phyloP scores from a whole-genome alignment of 2,329 filamentous ascomycete species.

The Alternaria sp. region DNA sequence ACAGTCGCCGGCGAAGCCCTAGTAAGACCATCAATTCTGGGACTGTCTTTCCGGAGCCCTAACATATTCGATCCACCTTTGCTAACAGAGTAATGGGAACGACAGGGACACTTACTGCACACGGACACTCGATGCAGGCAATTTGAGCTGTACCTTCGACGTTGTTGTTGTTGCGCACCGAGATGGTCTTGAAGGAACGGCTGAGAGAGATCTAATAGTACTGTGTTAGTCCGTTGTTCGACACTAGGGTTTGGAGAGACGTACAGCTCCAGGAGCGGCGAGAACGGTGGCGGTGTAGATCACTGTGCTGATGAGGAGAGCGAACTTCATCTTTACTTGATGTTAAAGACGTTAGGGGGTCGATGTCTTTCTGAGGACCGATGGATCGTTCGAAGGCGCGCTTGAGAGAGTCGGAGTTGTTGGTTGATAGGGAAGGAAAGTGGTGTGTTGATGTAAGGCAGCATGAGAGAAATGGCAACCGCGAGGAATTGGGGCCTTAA shows the following conservation, averaged over 20 bases:
- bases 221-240: not conserved
- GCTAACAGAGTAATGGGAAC: not conserved
- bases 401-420: not conserved
- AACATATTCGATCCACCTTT: not conserved
- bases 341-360: not conserved
- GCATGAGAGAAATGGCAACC: not conserved
- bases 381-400: not conserved
- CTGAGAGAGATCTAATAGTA: slow-evolving; percentile 11
- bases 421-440: not conserved
- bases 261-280: slow-evolving; percentile 16
- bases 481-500: not conserved
- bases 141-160: slow-evolving; percentile 2
- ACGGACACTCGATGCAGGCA: slow-evolving; percentile 16
- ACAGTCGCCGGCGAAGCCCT: slow-evolving; percentile 9
- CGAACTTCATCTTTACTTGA: slow-evolving; percentile 12
- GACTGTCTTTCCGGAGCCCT: not conserved
- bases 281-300: slow-evolving; percentile 12
- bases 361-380: not conserved
- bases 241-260: not conserved
- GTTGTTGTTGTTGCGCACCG: slow-evolving; percentile 3
- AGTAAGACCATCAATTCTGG: not conserved
- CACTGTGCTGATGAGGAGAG: slow-evolving; percentile 7
- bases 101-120: not conserved
- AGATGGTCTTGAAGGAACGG: slow-evolving; percentile 14
- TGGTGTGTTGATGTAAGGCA: not conserved